A percentile compares a stretch with the other conserved stretches of the same genome.
phyloP scores from a whole-genome alignment of 495 filamentous ascomycete genomes.

The Neurospora hispaniola region DNA sequence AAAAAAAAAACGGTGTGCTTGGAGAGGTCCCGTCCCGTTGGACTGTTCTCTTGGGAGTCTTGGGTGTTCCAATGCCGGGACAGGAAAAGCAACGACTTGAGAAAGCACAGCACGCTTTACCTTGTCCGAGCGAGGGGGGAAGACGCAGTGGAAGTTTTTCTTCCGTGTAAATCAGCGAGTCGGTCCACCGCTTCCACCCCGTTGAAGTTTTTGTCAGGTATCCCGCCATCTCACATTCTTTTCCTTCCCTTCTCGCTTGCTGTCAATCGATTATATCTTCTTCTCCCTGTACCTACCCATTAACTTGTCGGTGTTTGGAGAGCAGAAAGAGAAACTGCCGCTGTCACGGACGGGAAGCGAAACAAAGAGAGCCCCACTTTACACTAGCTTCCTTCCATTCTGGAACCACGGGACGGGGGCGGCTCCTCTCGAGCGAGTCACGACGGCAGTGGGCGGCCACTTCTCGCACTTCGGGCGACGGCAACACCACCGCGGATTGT shows the following conservation, averaged over 20 bases:
- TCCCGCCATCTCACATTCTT: neutral
- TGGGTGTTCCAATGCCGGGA: neutral
- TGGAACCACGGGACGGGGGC: constrained; percentile 19
- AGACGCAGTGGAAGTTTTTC: neutral
- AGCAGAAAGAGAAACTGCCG: neutral
- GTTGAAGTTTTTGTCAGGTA: neutral
- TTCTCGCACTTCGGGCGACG: neutral
- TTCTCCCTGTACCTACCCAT: neutral
- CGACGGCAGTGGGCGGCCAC: constrained; percentile 12
- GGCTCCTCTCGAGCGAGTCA: constrained; percentile 15
- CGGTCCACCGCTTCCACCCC: neutral
- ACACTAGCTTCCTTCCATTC: constrained; percentile 13
- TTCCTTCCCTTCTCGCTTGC: neutral
- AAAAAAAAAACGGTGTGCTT: neutral
- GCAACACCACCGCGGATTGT: neutral
- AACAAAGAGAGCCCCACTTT: constrained; percentile 20
- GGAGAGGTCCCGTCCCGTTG: neutral
- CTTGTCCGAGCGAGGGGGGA: neutral
- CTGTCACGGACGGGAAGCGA: neutral
- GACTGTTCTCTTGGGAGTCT: neutral
- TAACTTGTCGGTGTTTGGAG: neutral
- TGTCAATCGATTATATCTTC: neutral
- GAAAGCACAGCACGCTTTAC: neutral
- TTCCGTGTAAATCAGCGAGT: neutral
- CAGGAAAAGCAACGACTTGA: neutral